These are phyloP conservation scores for Trametes punicea DNA, from an alignment of 768 basidiomycete genomes.

Conservation along the genomic window DNA sequence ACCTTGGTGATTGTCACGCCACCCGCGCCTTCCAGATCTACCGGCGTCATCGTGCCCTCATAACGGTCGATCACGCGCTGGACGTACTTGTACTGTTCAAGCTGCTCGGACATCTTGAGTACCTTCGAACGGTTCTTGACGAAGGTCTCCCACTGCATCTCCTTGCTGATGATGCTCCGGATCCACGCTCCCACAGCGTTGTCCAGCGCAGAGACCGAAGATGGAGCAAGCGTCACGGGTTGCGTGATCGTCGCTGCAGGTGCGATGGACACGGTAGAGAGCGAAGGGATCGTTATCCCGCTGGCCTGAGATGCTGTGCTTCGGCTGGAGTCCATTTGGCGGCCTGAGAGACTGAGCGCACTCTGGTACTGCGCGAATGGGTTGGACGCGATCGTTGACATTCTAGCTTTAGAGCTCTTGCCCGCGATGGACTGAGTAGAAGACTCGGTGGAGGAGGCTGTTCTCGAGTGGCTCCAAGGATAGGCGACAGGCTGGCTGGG, in stretches of 20 bases:
- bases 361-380: conserved; percentile 11
- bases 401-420: neutral
- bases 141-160: conserved; percentile 44
- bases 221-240: conserved; percentile 11
- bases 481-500: neutral
- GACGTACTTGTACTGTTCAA: conserved; percentile 50
- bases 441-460: neutral
- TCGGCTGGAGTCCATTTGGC: neutral
- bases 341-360: neutral
- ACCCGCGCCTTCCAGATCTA: conserved; percentile 36
- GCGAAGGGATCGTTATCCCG: conserved; percentile 4
- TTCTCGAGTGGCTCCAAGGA: conserved; percentile 7
- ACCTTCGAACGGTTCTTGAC: conserved; percentile 39
- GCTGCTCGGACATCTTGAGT: conserved; percentile 22
- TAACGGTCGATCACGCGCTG: conserved; percentile 46
- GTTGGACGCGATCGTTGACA: neutral
- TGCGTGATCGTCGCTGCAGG: neutral
- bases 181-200: conserved; percentile 43
- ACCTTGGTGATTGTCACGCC: conserved; percentile 45
- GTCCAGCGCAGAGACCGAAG: conserved; percentile 31
- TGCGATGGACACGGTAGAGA: conserved; percentile 4
- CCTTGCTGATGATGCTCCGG: conserved; percentile 41
- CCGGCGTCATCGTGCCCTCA: conserved; percentile 42
- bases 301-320: neutral
- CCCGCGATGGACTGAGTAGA: neutral